Percentiles rank a stretch among this genome's conserved stretches.
Evolutionary conservation across 208 protist species (phyloP).

Genomic region (Trypanosoma caninum): DNA sequence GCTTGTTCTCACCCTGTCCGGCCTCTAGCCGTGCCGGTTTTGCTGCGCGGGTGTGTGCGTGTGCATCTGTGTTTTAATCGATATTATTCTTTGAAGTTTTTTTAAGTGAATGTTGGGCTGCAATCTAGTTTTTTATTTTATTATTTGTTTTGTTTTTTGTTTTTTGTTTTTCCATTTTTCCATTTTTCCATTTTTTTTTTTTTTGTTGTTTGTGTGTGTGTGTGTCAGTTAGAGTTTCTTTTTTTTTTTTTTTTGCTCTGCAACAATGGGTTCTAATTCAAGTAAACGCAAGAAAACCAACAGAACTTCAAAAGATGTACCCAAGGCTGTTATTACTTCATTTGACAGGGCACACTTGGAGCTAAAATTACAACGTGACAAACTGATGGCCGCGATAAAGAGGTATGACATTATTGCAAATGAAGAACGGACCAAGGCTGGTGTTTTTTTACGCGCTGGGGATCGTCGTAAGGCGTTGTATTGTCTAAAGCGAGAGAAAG

Average conservation of each 20-base stretch:
- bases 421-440: constrained; percentile 60
- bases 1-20: constrained; percentile 5
- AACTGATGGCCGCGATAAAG: constrained; percentile 52
- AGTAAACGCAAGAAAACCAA: neutral
- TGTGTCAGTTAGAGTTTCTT: constrained; percentile 6
- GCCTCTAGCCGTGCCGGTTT: no score
- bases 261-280: constrained; percentile 6
- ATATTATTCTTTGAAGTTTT: constrained; percentile 36
- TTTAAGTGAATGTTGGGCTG: neutral
- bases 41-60: no score
- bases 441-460: constrained; percentile 54
- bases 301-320: neutral
- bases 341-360: constrained; percentile 73
- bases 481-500: constrained; percentile 71
- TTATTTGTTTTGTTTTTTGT: constrained; percentile 4
- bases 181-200: neutral
- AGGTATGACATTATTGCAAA: constrained; percentile 58
- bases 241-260: constrained; percentile 7
- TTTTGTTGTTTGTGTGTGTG: neutral
- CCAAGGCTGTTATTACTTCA: constrained; percentile 39
- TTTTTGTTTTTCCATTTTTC: constrained; percentile 8
- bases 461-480: constrained; percentile 77
- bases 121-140: neutral
- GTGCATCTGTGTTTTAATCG: neutral
- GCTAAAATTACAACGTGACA: constrained; percentile 82